A percentile compares a stretch with the other conserved stretches of the same genome.
These are phyloP conservation scores for Phytophthora gonapodyides DNA, from an alignment of 352 stramenopile species.

Conservation along the genomic window DNA sequence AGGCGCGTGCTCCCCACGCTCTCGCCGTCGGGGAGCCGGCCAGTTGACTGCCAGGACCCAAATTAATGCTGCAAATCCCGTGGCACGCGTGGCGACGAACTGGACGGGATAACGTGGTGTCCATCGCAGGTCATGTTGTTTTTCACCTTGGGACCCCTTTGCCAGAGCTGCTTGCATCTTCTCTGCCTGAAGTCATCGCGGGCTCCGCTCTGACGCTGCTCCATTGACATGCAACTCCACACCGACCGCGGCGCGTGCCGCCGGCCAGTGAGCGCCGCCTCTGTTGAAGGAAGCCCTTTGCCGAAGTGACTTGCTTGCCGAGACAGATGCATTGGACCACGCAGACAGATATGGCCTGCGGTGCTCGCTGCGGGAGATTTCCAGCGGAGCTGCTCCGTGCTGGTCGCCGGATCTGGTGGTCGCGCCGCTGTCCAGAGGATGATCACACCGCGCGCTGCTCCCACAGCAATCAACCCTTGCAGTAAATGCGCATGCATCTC, in stretches of 20 bases:
- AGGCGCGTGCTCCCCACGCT: constrained; percentile 23
- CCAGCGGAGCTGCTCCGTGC: too few relatives aligned
- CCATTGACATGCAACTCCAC: constrained; percentile 7
- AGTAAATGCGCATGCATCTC: too few relatives aligned
- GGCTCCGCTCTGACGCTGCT: constrained; percentile 3
- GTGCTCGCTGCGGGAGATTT: neutral
- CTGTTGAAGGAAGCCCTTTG: constrained; percentile 6
- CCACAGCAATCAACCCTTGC: too few relatives aligned
- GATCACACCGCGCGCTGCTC: too few relatives aligned
- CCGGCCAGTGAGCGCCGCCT: constrained; percentile 10
- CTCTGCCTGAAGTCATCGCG: constrained; percentile 6
- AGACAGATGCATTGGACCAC: constrained; percentile 6
- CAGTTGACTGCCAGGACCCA: too few relatives aligned
- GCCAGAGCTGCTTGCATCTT: constrained; percentile 15
- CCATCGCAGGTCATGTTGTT: too few relatives aligned
- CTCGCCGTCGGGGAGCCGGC: neutral
- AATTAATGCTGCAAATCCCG: constrained; percentile 29
- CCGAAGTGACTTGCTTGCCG: neutral
- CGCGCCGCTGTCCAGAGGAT: too few relatives aligned
- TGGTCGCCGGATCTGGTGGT: too few relatives aligned
- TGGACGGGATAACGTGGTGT: too few relatives aligned
- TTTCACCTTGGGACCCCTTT: too few relatives aligned
- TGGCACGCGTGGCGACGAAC: neutral
- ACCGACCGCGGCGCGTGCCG: constrained; percentile 8
- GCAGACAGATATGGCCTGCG: neutral